Percentiles rank a stretch among this genome's conserved stretches.
These are phyloP conservation scores for Salix arbutifolia DNA, from an alignment of 345 rosid genomes.

Conservation along the genomic window DNA sequence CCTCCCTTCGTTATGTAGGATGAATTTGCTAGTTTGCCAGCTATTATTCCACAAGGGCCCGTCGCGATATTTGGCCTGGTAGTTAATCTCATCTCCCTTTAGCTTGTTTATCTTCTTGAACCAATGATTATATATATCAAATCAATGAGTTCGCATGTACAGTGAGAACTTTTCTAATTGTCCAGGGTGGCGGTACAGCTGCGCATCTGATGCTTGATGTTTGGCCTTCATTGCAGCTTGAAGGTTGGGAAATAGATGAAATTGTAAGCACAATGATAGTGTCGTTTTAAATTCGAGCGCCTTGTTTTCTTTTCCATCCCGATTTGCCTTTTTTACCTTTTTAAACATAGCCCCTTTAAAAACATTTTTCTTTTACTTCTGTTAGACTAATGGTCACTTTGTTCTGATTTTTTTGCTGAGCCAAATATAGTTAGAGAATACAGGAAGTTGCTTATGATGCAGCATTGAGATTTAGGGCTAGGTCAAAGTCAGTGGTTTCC, in stretches of 20 bases:
- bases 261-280: conserved; percentile 41
- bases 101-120: neutral
- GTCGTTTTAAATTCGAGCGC: neutral
- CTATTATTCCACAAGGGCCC: conserved; percentile 67
- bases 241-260: conserved; percentile 77
- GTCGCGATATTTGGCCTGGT: conserved; percentile 81
- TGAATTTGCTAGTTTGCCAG: conserved; percentile 71
- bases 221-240: conserved; percentile 70
- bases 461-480: neutral
- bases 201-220: conserved; percentile 73
- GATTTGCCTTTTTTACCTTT: neutral
- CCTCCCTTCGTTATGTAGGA: conserved; percentile 36
- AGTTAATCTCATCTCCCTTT: conserved; percentile 10
- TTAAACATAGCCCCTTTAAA: neutral
- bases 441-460: neutral
- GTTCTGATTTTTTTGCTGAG: neutral
- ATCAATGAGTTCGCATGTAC: neutral
- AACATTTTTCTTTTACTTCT: no score
- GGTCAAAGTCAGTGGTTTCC: neutral
- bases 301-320: neutral
- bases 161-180: conserved; percentile 1
- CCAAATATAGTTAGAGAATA: neutral
- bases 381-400: neutral
- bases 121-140: no score
- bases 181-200: conserved; percentile 87